Conservation (phyloP, 2,329 filamentous ascomycete species). For the Aureobasidium sp. region DNA sequence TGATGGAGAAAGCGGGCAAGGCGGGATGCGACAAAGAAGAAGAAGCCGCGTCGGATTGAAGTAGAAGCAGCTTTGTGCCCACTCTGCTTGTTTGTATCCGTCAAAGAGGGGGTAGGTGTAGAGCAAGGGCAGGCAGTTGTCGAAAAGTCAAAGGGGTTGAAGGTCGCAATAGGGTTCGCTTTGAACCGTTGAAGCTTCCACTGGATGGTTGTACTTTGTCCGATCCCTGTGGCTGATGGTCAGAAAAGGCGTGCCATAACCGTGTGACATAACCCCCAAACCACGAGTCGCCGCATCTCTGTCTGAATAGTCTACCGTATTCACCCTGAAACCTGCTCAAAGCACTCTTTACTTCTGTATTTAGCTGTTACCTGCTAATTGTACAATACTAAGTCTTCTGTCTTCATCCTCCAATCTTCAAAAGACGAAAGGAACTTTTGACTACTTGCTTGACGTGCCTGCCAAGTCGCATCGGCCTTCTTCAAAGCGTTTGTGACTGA, state of each 20-base stretch:
- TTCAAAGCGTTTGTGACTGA: not conserved
- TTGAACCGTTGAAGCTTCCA: slow-evolving; percentile 5
- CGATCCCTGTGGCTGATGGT: not conserved
- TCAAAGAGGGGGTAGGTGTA: not conserved
- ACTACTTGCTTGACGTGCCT: not conserved
- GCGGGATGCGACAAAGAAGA: slow-evolving; percentile 6
- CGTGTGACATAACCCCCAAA: not conserved
- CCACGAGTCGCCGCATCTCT: not conserved
- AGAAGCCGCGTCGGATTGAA: not conserved
- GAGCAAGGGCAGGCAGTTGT: not conserved
- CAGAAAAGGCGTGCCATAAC: not conserved
- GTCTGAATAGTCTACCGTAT: not conserved
- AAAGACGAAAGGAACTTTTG: not conserved
- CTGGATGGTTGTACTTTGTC: not conserved
- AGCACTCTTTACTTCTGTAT: not conserved
- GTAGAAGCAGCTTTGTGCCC: not conserved
- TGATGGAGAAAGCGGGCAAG: slow-evolving; percentile 1
- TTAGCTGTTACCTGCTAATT: not conserved
- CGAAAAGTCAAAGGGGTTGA: not conserved
- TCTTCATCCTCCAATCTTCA: not conserved
- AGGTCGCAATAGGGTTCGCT: slow-evolving; percentile 1
- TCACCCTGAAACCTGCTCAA: not conserved
- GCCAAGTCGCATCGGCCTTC: not conserved
- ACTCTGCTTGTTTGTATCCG: not conserved
- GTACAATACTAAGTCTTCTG: not conserved